Evolutionary conservation across 441 rosid genomes (phyloP).

Genomic region (Monsonia emarginata): DNA sequence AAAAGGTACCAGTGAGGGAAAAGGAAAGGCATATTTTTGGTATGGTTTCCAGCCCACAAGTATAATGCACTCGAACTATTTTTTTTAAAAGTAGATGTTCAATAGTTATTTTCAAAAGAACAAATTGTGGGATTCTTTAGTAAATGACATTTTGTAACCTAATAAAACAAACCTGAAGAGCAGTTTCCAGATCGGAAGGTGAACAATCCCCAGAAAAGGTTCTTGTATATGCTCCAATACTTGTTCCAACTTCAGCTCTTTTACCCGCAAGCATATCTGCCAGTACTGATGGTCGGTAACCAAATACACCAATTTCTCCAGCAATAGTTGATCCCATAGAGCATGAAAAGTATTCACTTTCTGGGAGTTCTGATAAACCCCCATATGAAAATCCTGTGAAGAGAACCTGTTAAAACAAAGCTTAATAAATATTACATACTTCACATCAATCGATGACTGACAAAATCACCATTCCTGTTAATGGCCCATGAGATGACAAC

Average conservation of each 20-base stretch:
- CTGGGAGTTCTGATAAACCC: conserved; percentile 84
- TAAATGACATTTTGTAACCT: neutral
- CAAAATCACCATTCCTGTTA: conserved; percentile 1
- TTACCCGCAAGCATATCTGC: conserved; percentile 95
- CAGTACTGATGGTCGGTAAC: conserved; percentile 68
- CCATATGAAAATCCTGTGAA: conserved; percentile 93
- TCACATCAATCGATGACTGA: neutral
- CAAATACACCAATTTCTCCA: conserved; percentile 89
- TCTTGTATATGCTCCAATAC: conserved; percentile 81
- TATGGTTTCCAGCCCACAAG: neutral
- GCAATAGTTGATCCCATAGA: conserved; percentile 95
- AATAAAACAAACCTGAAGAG: conserved; percentile 66
- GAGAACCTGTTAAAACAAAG: conserved; percentile 55
- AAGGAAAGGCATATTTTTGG: neutral
- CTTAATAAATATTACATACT: conserved; percentile 18
- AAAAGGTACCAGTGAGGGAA: neutral
- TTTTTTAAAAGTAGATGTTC: neutral
- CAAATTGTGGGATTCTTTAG: neutral
- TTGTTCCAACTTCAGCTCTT: conserved; percentile 88
- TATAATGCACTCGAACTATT: neutral
- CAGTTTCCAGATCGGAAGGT: conserved; percentile 85
- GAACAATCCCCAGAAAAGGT: conserved; percentile 89
- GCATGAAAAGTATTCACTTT: conserved; percentile 73
- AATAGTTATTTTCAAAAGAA: neutral
- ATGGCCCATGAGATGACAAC: neutral